phyloP scores from a whole-genome alignment of 2,329 filamentous ascomycete genomes.

The Leptographium lundbergii region DNA sequence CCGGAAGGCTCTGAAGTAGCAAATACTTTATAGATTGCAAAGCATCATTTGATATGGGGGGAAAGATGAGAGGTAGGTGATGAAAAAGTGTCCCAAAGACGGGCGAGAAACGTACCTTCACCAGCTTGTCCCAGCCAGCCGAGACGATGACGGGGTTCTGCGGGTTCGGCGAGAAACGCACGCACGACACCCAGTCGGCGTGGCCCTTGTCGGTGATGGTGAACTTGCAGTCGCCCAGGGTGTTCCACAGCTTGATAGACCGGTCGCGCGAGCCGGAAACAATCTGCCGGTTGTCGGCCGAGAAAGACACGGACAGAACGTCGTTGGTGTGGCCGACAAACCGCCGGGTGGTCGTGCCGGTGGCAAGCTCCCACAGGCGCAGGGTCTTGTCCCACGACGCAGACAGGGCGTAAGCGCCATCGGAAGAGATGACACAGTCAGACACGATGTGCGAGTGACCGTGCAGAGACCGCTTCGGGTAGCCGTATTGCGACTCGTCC shows the following conservation, averaged over 20 bases:
- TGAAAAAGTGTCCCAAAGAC: slow-evolving; percentile 3
- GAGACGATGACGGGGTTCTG: slow-evolving; percentile 99
- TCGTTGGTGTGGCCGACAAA: slow-evolving; percentile 99
- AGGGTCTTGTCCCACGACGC: slow-evolving; percentile 99
- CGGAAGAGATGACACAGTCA: slow-evolving; percentile 99
- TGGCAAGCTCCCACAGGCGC: slow-evolving; percentile 97
- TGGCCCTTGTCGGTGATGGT: slow-evolving; percentile 99
- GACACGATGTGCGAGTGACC: slow-evolving; percentile 99
- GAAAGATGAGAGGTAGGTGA: not conserved
- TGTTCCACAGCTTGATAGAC: slow-evolving; percentile 99
- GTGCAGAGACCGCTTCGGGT: slow-evolving; percentile 97
- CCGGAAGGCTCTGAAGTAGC: slow-evolving; percentile 99
- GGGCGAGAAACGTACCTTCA: slow-evolving; percentile 67
- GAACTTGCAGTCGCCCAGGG: slow-evolving; percentile 99
- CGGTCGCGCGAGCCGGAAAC: slow-evolving; percentile 97
- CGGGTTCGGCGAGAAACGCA: slow-evolving; percentile 98
- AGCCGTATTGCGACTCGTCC: slow-evolving; percentile 95
- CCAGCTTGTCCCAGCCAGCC: slow-evolving; percentile 98
- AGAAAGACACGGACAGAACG: slow-evolving; percentile 99
- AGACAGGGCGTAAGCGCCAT: slow-evolving; percentile 97
- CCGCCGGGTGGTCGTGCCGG: slow-evolving; percentile 90
- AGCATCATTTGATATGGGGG: slow-evolving; percentile 65
- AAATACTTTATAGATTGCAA: slow-evolving; percentile 87
- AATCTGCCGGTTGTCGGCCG: slow-evolving; percentile 99
- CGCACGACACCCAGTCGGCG: slow-evolving; percentile 99